phyloP scores from a whole-genome alignment of 768 basidiomycete genomes.

The Rhodotorula diobovata region DNA sequence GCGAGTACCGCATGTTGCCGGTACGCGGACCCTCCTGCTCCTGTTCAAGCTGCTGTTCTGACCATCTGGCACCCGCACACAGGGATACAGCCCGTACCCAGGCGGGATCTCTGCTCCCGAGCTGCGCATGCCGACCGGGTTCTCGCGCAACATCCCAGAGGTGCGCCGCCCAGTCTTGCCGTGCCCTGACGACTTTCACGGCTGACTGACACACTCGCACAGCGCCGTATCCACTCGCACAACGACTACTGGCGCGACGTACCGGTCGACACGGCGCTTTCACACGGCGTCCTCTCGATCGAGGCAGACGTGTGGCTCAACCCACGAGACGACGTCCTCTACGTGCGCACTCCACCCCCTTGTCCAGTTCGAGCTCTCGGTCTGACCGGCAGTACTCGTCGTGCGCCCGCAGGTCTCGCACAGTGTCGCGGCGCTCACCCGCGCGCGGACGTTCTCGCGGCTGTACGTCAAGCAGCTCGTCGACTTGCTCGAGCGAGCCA shows the following conservation, averaged over 20 bases:
- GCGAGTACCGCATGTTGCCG: constrained; percentile 1
- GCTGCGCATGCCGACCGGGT: constrained; percentile 19
- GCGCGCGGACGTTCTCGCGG: constrained; percentile 19
- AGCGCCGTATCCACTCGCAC: constrained; percentile 35
- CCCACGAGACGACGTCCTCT: constrained; percentile 25
- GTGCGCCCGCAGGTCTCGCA: constrained; percentile 23
- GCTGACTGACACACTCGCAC: neutral
- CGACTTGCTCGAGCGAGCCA: constrained; percentile 22
- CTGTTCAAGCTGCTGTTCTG: no score
- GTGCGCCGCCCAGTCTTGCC: neutral
- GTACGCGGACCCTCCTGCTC: neutral
- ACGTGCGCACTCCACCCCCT: neutral
- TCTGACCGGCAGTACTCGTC: no score
- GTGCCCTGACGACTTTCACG: neutral
- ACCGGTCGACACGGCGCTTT: constrained; percentile 30
- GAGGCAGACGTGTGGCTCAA: constrained; percentile 39
- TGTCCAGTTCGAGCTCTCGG: neutral
- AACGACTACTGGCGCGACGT: constrained; percentile 40
- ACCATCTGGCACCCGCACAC: neutral
- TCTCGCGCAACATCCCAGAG: constrained; percentile 32
- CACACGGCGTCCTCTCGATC: constrained; percentile 27
- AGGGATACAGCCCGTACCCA: constrained; percentile 3
- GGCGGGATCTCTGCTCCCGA: constrained; percentile 8
- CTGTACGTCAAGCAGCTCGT: constrained; percentile 32
- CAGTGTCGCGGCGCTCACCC: constrained; percentile 24